Evolutionary conservation across 164 flowering plant genomes (phyloP).

Genomic region (Saururus chinensis): DNA sequence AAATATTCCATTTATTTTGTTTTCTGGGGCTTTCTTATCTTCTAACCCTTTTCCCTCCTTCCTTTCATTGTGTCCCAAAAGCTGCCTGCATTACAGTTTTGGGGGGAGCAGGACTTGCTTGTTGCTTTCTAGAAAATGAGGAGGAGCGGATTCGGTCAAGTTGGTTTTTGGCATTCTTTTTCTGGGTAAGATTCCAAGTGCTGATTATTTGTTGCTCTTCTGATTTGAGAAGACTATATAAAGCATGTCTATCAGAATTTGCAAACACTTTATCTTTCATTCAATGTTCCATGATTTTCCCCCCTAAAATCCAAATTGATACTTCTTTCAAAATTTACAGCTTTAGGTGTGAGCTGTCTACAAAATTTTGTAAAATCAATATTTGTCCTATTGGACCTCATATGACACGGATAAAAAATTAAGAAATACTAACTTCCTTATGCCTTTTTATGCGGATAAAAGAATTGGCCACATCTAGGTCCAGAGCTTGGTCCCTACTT

Average conservation of each 20-base stretch:
- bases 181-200: not conserved
- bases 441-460: not conserved
- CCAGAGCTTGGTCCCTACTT: not conserved
- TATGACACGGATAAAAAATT: not conserved
- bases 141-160: not conserved
- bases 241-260: no score
- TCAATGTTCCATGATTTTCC: not conserved
- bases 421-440: not conserved
- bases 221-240: not conserved
- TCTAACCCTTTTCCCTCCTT: constrained; percentile 6
- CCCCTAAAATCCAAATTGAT: not conserved
- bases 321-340: no score
- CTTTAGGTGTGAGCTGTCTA: no score
- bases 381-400: not conserved
- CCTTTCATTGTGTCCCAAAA: constrained; percentile 7
- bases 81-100: constrained; percentile 14
- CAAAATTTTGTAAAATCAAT: not conserved
- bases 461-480: not conserved
- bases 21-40: not conserved
- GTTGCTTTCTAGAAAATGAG: constrained; percentile 5
- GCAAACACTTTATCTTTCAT: not conserved
- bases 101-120: constrained; percentile 7
- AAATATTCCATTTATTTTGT: not conserved
- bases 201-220: not conserved
- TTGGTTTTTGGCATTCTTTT: constrained; percentile 2